Evolutionary conservation across 2,329 filamentous ascomycete species (phyloP), one percentile per base, ranked within the genome.

Genomic region (Diaporthe ampelina): DNA sequence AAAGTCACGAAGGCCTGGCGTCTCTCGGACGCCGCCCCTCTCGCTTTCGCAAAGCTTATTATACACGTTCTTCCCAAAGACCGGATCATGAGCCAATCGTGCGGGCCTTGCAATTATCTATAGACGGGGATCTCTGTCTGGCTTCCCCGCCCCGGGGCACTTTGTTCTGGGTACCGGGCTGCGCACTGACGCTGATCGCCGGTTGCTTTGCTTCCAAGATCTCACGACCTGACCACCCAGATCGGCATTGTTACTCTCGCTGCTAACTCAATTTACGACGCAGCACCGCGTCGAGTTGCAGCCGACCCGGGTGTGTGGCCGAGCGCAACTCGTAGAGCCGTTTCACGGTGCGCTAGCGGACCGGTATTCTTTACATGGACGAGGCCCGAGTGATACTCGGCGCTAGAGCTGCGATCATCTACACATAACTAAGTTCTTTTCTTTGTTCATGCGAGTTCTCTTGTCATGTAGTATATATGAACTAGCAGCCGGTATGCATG

Each of bases 121-220:
- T 35, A 11, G 43, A 35, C 19, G 40, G 43, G 61, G 61, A 37
- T 50, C 29, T 32, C 29, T 24, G 21, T n/a, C 29, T 3, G n/a
- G 26, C 26, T 50, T 32, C 61, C 61, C 61, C 61, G 61, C 61
- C n/a, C 43, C 61, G 61, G 29, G 58, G 43, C 26, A 67, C 61
- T 67, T 19, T 50, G 45, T 50, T 52, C 21, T 50, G 43, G 9
- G 11, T 24, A 37, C 45, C 61, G 61, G 11, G 40, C n/a, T 11
- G 7, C 61, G 61, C 61, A 67, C 61, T 67, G 61, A 67, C 61
- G 26, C 21, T 13, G 61, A 67, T 67, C 61, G 43, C 29, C 61
- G 26, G 61, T n/a, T 21, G 19, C 15, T 11, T 26, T 35, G 26
- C 40, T 50, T 40, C 59, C 21, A 50, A 65, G 43, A 65, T 35